Percentiles rank a stretch among this genome's conserved stretches.
Evolutionary conservation across 2,329 filamentous ascomycete species (phyloP).

Genomic region (Falciphora oryzae): DNA sequence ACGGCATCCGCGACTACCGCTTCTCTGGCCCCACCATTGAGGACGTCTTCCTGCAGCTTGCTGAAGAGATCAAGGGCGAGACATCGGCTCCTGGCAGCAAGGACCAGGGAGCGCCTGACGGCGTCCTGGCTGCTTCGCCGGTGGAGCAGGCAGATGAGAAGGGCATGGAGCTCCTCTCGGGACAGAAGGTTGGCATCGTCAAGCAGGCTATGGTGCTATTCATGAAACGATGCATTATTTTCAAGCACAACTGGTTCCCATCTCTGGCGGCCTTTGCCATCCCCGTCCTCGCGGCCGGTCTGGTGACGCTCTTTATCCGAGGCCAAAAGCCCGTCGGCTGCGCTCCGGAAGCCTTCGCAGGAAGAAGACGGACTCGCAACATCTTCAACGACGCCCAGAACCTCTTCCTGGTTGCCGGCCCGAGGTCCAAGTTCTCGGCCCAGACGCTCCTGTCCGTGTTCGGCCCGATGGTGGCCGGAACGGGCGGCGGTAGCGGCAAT

Average conservation of each 20-base stretch:
- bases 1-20: constrained; percentile 69
- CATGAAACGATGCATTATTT: constrained; percentile 68
- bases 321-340: constrained; percentile 48
- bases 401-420: constrained; percentile 38
- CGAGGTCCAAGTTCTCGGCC: constrained; percentile 33
- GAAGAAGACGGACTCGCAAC: constrained; percentile 24
- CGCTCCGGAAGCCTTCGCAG: constrained; percentile 36
- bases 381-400: constrained; percentile 25
- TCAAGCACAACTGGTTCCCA: constrained; percentile 72
- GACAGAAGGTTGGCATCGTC: constrained; percentile 61
- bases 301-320: constrained; percentile 72
- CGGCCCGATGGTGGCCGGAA: constrained; percentile 30
- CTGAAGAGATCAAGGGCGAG: constrained; percentile 67
- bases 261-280: constrained; percentile 70
- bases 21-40: constrained; percentile 88
- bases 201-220: constrained; percentile 71
- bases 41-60: constrained; percentile 82
- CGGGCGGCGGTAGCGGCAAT: neutral
- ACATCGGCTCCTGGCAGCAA: neutral
- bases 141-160: constrained; percentile 11
- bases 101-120: neutral
- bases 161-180: constrained; percentile 56
- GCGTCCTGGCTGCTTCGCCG: neutral
- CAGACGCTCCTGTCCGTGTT: constrained; percentile 29
- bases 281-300: constrained; percentile 70